These are phyloP conservation scores for Fusarium odoratissimum DNA, from an alignment of 2,329 filamentous ascomycete species.

Conservation along the genomic window DNA sequence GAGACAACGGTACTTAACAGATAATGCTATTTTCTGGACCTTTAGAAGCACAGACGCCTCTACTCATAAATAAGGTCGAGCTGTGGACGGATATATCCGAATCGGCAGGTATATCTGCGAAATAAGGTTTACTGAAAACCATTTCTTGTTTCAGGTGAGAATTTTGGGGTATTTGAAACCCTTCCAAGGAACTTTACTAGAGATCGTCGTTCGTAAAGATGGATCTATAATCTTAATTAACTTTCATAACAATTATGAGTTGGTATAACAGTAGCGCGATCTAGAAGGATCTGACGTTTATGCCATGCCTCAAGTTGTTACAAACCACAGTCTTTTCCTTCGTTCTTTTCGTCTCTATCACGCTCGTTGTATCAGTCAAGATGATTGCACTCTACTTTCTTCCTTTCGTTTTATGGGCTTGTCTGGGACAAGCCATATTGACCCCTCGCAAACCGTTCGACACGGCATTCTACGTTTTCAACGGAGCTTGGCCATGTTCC, in stretches of 20 bases:
- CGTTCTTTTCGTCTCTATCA: not conserved
- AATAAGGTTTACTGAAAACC: not conserved
- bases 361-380: not conserved
- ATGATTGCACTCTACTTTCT: not conserved
- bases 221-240: not conserved
- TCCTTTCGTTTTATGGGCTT: not conserved
- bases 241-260: not conserved
- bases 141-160: not conserved
- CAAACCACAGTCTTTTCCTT: not conserved
- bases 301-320: not conserved
- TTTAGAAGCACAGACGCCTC: not conserved
- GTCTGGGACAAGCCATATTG: not conserved
- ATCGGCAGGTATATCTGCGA: not conserved
- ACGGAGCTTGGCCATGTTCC: not conserved
- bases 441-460: not conserved
- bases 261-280: not conserved
- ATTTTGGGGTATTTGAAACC: not conserved
- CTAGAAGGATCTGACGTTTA: rapidly evolving
- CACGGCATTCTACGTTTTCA: not conserved
- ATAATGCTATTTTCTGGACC: not conserved
- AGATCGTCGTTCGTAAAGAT: not conserved
- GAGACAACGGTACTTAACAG: not conserved
- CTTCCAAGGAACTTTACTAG: not conserved
- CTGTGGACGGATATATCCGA: not conserved
- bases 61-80: not conserved